Conservation (phyloP, 805 yeast genomes). For the Pichia scutulata region DNA sequence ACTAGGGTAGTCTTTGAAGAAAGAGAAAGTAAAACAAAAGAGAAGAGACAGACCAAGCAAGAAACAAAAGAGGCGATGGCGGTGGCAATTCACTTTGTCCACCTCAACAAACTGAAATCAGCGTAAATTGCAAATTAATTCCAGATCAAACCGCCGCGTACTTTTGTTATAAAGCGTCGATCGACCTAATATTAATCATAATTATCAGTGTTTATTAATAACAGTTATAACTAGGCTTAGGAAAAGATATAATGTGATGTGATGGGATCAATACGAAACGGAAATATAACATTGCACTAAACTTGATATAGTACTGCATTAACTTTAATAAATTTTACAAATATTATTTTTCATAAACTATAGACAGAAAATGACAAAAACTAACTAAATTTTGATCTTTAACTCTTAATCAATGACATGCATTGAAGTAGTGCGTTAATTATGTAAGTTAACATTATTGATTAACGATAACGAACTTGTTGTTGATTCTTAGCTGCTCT, state of each 20-base stretch:
- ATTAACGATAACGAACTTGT: neutral
- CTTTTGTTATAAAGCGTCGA: neutral
- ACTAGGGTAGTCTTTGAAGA: neutral
- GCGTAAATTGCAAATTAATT: neutral
- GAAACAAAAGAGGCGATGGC: neutral
- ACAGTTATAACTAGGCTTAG: too few relatives aligned
- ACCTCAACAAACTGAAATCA: neutral
- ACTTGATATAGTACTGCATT: too few relatives aligned
- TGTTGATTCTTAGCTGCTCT: slow-evolving; percentile 17
- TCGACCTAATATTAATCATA: too few relatives aligned
- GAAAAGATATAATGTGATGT: too few relatives aligned
- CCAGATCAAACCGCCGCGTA: neutral
- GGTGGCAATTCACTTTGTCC: neutral
- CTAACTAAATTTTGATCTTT: neutral
- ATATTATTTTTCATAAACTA: too few relatives aligned
- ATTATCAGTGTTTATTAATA: too few relatives aligned
- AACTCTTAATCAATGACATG: too few relatives aligned
- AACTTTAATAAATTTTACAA: too few relatives aligned
- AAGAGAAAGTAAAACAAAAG: neutral
- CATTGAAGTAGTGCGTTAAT: too few relatives aligned
- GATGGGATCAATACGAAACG: too few relatives aligned
- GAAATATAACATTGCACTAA: too few relatives aligned
- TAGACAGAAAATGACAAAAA: neutral
- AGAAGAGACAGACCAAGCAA: neutral
- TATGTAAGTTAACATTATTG: too few relatives aligned